These are phyloP conservation scores for Yamadazyma taylorii DNA, from an alignment of 1,139 yeast species.

Conservation along the genomic window DNA sequence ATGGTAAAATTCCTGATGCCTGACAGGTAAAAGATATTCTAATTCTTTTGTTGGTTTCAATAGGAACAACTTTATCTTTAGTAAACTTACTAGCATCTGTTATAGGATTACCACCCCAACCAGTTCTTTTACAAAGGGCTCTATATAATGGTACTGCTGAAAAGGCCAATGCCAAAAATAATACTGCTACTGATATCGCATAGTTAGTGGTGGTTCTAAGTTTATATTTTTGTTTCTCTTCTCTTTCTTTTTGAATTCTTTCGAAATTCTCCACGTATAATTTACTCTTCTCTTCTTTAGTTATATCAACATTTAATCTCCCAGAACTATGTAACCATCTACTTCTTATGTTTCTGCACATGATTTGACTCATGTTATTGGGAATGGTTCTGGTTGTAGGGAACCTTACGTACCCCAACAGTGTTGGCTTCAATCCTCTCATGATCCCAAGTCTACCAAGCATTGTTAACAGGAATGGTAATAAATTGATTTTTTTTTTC, in stretches of 20 bases:
- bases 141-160: slow-evolving; percentile 93
- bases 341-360: no score
- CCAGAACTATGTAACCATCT: background rate
- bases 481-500: no score
- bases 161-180: slow-evolving; percentile 79
- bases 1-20: slow-evolving; percentile 86
- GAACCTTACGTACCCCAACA: no score
- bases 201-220: slow-evolving; percentile 66
- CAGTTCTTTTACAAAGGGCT: slow-evolving; percentile 91
- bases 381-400: no score
- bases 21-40: slow-evolving; percentile 87
- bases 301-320: background rate
- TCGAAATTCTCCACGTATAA: slow-evolving; percentile 17
- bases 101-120: slow-evolving; percentile 94
- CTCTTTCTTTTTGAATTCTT: slow-evolving; percentile 23
- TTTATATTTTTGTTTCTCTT: slow-evolving; percentile 29
- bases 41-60: slow-evolving; percentile 80
- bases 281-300: slow-evolving; percentile 17
- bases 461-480: no score
- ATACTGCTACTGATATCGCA: slow-evolving; percentile 66
- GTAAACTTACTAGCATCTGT: slow-evolving; percentile 81
- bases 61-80: slow-evolving; percentile 84
- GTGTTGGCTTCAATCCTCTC: no score
- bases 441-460: no score
- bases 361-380: no score